Conservation (phyloP, 177 flowering plant species). For the Vitis hybrid region DNA sequence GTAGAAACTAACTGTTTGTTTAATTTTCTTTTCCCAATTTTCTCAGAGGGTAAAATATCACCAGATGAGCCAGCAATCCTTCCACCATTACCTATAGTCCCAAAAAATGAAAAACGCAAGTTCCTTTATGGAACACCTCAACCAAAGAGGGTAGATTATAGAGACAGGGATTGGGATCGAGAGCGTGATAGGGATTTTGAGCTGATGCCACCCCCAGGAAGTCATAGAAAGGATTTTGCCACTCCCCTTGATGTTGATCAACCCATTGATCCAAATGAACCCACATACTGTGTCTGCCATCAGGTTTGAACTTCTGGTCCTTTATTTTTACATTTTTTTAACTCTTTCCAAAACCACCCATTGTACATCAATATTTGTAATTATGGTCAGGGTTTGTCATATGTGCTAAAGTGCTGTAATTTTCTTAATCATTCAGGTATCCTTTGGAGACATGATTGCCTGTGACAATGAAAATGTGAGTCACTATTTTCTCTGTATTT, state of each 20-base stretch:
- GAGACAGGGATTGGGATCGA: conserved; percentile 90
- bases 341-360: too few species aligned
- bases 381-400: too few species aligned
- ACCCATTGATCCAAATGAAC: conserved; percentile 97
- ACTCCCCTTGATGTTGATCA: conserved; percentile 78
- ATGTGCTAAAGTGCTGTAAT: conserved; percentile 3
- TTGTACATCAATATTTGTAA: too few species aligned
- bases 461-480: conserved; percentile 96
- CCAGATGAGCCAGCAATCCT: conserved; percentile 89
- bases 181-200: conserved; percentile 96
- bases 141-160: conserved; percentile 65
- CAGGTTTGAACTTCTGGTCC: conserved; percentile 55
- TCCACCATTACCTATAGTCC: conserved; percentile 82
- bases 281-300: conserved; percentile 97
- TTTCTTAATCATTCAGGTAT: conserved; percentile 54
- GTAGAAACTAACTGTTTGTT: neutral
- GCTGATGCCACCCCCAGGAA: conserved; percentile 99
- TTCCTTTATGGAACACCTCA: conserved; percentile 64
- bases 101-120: conserved; percentile 72
- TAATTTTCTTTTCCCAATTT: conserved; percentile 1
- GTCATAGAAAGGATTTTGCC: conserved; percentile 71
- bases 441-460: conserved; percentile 99
- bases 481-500: conserved; percentile 10
- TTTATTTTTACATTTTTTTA: too few species aligned
- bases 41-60: conserved; percentile 85